These are phyloP conservation scores for Toxoplasma gondii DNA, from an alignment of 169 alveolate species.

Conservation along the genomic window DNA sequence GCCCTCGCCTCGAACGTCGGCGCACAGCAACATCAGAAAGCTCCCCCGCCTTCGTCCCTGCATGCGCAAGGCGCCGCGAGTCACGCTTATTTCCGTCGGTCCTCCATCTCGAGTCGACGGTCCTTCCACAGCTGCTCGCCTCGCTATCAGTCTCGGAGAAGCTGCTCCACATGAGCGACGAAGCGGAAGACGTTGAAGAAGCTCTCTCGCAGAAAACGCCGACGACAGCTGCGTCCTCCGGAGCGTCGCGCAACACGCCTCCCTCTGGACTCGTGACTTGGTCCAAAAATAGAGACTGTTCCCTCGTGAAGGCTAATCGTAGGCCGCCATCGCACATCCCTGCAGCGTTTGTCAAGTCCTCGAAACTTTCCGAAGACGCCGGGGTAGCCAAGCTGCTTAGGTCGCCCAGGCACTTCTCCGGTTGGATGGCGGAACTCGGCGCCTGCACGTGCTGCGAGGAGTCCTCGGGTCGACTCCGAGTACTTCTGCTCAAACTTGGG, in stretches of 20 bases:
- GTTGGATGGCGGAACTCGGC: neutral
- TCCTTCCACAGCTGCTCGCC: neutral
- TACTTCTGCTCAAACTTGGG: too few relatives aligned
- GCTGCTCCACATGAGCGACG: slow-evolving; percentile 3
- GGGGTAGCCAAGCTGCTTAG: neutral
- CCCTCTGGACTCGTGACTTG: neutral
- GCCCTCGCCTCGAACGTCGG: neutral
- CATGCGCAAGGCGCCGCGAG: too few relatives aligned
- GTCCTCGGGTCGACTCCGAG: too few relatives aligned
- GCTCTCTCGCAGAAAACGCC: neutral
- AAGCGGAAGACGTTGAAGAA: neutral
- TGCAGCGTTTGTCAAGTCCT: neutral
- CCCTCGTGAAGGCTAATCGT: neutral
- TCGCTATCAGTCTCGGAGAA: neutral
- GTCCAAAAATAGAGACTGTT: neutral
- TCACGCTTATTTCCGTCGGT: too few relatives aligned
- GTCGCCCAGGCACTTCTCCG: neutral
- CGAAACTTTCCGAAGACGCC: neutral
- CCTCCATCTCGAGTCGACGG: too few relatives aligned
- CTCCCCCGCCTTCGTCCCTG: too few relatives aligned
- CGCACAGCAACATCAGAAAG: neutral
- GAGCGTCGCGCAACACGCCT: neutral
- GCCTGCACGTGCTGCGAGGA: neutral
- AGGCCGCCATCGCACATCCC: neutral
- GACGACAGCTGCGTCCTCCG: neutral